Percentiles rank a stretch among this genome's conserved stretches.
Conservation (phyloP, 2,329 filamentous ascomycete genomes). For the Peltaster fructicola region DNA sequence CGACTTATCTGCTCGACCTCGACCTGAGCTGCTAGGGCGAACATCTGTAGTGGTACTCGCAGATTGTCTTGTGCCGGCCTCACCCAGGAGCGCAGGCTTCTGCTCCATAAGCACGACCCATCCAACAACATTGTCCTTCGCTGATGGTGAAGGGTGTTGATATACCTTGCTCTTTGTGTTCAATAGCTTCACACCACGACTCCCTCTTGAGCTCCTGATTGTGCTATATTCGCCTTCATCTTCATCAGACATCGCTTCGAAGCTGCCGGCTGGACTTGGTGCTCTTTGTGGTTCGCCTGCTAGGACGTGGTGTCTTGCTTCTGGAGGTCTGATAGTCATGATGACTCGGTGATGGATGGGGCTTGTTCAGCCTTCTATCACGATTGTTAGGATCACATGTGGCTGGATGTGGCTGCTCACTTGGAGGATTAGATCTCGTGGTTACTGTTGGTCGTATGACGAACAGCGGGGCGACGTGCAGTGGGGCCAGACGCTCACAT, state of each 20-base stretch:
- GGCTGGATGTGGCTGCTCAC: no score
- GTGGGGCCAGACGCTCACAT: no score
- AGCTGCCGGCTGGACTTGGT: slow-evolving; percentile 66
- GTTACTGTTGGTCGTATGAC: no score
- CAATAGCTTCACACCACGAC: slow-evolving; percentile 76
- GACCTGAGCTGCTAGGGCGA: slow-evolving; percentile 9
- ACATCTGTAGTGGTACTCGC: neutral
- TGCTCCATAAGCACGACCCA: slow-evolving; percentile 90
- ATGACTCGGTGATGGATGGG: no score
- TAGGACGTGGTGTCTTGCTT: no score
- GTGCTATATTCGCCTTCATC: slow-evolving; percentile 93
- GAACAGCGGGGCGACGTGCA: no score
- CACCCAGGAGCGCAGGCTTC: slow-evolving; percentile 37
- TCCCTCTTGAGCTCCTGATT: slow-evolving; percentile 60
- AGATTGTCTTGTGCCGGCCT: slow-evolving; percentile 1
- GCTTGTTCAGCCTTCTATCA: no score
- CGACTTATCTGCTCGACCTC: slow-evolving; percentile 32
- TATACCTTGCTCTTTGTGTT: slow-evolving; percentile 99
- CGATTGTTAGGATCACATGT: no score
- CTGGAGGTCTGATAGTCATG: no score
- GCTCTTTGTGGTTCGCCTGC: slow-evolving; percentile 16
- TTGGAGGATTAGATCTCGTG: no score
- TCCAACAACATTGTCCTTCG: slow-evolving; percentile 89
- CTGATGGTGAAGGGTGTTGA: slow-evolving; percentile 78
- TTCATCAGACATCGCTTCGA: slow-evolving; percentile 92